Conservation (phyloP, 2,329 filamentous ascomycete species). For the Pseudogymnoascus destructans region DNA sequence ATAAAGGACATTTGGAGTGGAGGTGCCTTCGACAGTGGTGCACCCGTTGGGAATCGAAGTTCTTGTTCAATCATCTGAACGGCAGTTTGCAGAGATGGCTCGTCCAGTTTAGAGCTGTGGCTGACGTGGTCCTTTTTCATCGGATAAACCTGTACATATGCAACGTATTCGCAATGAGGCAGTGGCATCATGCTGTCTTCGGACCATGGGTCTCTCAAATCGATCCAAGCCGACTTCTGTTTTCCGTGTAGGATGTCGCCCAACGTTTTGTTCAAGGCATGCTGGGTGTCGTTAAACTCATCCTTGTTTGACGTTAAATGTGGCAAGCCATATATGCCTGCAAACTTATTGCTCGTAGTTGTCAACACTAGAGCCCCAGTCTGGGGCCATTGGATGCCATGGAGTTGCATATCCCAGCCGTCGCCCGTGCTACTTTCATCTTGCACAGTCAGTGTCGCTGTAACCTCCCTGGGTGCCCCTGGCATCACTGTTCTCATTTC, state of each 20-base stretch:
- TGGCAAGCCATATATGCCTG: slow-evolving; percentile 80
- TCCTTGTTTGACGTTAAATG: slow-evolving; percentile 56
- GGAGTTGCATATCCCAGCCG: slow-evolving; percentile 66
- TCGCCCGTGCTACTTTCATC: slow-evolving; percentile 57
- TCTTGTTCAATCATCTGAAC: slow-evolving; percentile 48
- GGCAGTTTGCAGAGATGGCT: slow-evolving; percentile 22
- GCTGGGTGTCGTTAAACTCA: slow-evolving; percentile 43
- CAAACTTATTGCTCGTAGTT: slow-evolving; percentile 86
- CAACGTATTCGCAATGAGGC: slow-evolving; percentile 78
- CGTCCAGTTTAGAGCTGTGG: neutral
- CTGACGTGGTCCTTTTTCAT: slow-evolving; percentile 7
- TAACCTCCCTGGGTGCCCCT: slow-evolving; percentile 43
- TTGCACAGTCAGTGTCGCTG: slow-evolving; percentile 57
- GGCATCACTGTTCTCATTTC: slow-evolving; percentile 11
- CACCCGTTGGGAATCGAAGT: slow-evolving; percentile 47
- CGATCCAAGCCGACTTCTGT: slow-evolving; percentile 39
- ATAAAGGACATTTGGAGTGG: slow-evolving; percentile 48
- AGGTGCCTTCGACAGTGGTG: slow-evolving; percentile 40
- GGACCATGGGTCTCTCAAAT: slow-evolving; percentile 59
- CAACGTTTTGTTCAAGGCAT: slow-evolving; percentile 61
- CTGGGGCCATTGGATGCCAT: slow-evolving; percentile 77
- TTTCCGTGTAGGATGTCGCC: slow-evolving; percentile 53
- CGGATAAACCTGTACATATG: slow-evolving; percentile 65
- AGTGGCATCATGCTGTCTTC: slow-evolving; percentile 45
- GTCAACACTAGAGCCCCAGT: slow-evolving; percentile 68